A percentile compares a stretch with the other conserved stretches of the same genome.
phyloP scores from a whole-genome alignment of 164 flowering plant genomes.

The Pachysandra terminalis region DNA sequence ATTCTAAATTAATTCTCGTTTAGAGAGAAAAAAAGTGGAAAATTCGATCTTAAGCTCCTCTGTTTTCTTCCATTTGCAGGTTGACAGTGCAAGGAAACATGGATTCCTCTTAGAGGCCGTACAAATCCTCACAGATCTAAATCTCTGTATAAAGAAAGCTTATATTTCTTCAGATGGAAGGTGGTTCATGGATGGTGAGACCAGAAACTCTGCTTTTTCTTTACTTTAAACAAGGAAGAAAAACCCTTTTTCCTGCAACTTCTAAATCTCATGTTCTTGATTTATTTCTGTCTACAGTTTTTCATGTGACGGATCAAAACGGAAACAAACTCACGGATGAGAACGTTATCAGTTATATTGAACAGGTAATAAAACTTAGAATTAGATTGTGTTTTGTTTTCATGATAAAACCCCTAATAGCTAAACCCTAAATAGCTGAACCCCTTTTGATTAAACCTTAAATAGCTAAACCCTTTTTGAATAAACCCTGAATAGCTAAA shows the following conservation, averaged over 20 bases:
- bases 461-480: too few relatives aligned
- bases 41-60: not conserved
- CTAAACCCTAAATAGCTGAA: too few relatives aligned
- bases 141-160: constrained; percentile 70
- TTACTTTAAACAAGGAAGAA: not conserved
- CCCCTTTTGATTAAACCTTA: too few relatives aligned
- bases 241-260: not conserved
- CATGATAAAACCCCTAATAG: too few relatives aligned
- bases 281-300: constrained; percentile 44
- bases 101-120: constrained; percentile 76
- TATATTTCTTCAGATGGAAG: constrained; percentile 93
- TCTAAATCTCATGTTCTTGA: not conserved
- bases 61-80: constrained; percentile 14
- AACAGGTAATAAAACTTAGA: constrained; percentile 51
- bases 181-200: constrained; percentile 97
- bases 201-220: too few relatives aligned
- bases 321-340: constrained; percentile 82
- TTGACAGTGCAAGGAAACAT: constrained; percentile 37
- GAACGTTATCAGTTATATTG: constrained; percentile 67
- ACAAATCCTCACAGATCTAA: constrained; percentile 80
- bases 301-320: constrained; percentile 81
- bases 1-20: not conserved
- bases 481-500: too few relatives aligned
- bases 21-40: not conserved
- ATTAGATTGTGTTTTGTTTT: too few relatives aligned